Base-by-base conservation (phyloP, 202 grass and related monocot genomes). In the Schoenoplectus triqueter region DNA sequence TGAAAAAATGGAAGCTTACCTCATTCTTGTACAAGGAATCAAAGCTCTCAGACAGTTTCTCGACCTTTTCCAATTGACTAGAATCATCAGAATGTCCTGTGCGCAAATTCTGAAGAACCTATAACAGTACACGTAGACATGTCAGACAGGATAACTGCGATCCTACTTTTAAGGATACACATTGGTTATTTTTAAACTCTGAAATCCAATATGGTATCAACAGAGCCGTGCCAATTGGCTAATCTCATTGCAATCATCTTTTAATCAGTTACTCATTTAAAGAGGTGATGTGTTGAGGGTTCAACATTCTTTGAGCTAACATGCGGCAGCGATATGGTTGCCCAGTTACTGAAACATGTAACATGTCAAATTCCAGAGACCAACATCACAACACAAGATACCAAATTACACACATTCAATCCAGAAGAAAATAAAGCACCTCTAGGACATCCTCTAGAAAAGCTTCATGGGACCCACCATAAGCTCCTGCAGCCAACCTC, bases 361-460 rank as follows among this genome's bases (percentile, higher is more conserved):
- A 59, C 4, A 78, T 3, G 13, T 50, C 52, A 57, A 78, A 41
- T 22, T 78, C 22, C 10, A 60, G 6, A 52, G 74, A 78, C 22
- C 50, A 64, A 49, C 42, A 67, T 17, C 21, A 41, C 22, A 83
- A 69, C 79, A 83, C 19, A 9, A 69, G 22, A 51, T 82, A 45
- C 47, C 17, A 82, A 46, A 67, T 22, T 52, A 48, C 47, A 17
- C 60, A 49, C 42, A 66, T 50, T 22, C 49, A 84, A 84, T 87
- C 10, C 80, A 85, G 56, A 65, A 84, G 80, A 84, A 85, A 84
- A 54, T 69, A 64, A 83, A 89, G 42, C 91, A 98, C 96, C 91
- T 98, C 96, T 64, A 88, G 88, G 18, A 94, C 91, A 94, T 98
- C 96, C 92, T 95, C 96, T 85, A 85, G 86, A 91, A 98, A 98